These are phyloP conservation scores for Debaryomyces udenii DNA, from an alignment of 1,139 yeast genomes.

Conservation along the genomic window DNA sequence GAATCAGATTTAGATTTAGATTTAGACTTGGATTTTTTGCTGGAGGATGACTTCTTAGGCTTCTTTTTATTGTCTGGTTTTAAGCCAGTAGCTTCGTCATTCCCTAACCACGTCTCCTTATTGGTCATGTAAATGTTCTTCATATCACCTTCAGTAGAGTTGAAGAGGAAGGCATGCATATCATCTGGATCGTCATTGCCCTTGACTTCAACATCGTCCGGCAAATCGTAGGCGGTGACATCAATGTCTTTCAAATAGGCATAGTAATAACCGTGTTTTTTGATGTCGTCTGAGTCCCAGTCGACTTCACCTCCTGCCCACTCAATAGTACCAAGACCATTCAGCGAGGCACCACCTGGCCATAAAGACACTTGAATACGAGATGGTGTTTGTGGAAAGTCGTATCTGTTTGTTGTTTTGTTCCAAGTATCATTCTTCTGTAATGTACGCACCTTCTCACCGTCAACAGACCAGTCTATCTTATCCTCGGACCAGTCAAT, in stretches of 20 bases:
- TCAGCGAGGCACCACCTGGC: constrained; percentile 82
- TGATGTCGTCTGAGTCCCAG: constrained; percentile 79
- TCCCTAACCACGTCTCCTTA: constrained; percentile 61
- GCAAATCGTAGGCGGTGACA: constrained; percentile 72
- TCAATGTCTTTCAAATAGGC: constrained; percentile 62
- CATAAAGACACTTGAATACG: constrained; percentile 84
- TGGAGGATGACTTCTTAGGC: constrained; percentile 10
- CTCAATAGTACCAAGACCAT: constrained; percentile 74
- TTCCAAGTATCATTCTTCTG: constrained; percentile 69
- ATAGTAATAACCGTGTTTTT: constrained; percentile 76
- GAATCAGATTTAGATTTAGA: constrained; percentile 13
- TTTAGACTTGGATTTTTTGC: constrained; percentile 9
- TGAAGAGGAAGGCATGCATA: constrained; percentile 58
- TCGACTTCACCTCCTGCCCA: constrained; percentile 94
- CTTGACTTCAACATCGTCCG: constrained; percentile 41
- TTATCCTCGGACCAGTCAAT: constrained; percentile 83
- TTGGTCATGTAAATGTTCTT: constrained; percentile 59
- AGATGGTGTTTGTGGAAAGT: constrained; percentile 90
- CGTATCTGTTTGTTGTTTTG: constrained; percentile 56
- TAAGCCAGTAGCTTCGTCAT: constrained; percentile 64
- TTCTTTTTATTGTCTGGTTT: constrained; percentile 49
- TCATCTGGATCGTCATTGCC: constrained; percentile 43
- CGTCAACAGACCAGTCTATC: constrained; percentile 77
- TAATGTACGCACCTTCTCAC: constrained; percentile 67
- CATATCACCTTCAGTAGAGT: constrained; percentile 48